A percentile compares a stretch with the other conserved stretches of the same genome.
phyloP scores from a whole-genome alignment of 108 stramenopile species.

The Aureococcus anophagefferens region DNA sequence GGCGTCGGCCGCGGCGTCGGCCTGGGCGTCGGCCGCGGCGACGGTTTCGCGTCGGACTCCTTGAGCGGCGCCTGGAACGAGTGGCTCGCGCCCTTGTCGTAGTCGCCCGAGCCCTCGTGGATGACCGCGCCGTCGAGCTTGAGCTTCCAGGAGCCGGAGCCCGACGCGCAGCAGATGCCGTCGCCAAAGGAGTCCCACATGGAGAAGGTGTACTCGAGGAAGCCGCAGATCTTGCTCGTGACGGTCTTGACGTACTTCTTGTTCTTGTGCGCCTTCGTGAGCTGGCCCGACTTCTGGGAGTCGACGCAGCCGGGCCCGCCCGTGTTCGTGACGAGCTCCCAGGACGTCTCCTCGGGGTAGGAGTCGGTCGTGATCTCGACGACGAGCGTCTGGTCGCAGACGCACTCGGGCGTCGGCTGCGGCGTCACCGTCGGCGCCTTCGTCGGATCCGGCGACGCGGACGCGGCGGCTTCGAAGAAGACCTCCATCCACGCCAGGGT shows the following conservation, averaged over 20 bases:
- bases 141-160: not conserved
- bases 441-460: too few species aligned
- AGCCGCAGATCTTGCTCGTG: not conserved
- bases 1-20: too few species aligned
- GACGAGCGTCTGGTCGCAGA: not conserved
- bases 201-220: not conserved
- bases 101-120: too few species aligned
- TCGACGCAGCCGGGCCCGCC: too few species aligned
- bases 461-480: too few species aligned
- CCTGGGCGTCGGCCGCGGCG: too few species aligned
- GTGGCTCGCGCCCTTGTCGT: too few species aligned
- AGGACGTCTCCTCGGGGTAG: not conserved
- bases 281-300: too few species aligned
- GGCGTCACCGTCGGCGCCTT: too few species aligned
- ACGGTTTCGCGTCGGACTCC: too few species aligned
- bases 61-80: too few species aligned
- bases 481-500: too few species aligned
- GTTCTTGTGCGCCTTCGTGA: not conserved
- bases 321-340: not conserved
- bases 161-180: not conserved
- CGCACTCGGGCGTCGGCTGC: not conserved
- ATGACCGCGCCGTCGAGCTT: not conserved
- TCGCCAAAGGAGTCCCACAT: not conserved
- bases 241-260: not conserved
- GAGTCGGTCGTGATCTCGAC: not conserved